Percentiles rank a stretch among this genome's conserved stretches.
These are phyloP conservation scores for Candida tammaniensis DNA, from an alignment of 805 yeast genomes.

Conservation along the genomic window DNA sequence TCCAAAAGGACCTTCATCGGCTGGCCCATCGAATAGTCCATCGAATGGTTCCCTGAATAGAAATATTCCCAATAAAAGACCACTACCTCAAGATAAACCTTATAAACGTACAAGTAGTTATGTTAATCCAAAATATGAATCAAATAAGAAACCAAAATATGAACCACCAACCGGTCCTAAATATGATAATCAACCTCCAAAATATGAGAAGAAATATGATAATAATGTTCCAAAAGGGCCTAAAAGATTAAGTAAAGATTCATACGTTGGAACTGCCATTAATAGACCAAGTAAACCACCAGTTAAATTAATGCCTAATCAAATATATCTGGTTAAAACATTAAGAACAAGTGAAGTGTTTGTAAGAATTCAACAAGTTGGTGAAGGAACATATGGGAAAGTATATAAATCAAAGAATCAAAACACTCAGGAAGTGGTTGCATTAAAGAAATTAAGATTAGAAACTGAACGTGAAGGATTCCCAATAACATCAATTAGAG, in stretches of 20 bases:
- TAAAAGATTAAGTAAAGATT: constrained; percentile 3
- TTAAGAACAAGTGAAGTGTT: constrained; percentile 42
- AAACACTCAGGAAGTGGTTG: constrained; percentile 70
- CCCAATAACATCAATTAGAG: constrained; percentile 93
- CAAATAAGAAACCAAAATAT: constrained; percentile 1
- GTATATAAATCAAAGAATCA: constrained; percentile 84
- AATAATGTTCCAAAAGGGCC: constrained; percentile 7
- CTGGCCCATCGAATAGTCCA: constrained; percentile 18
- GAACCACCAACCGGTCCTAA: not conserved
- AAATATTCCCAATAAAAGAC: constrained; percentile 5
- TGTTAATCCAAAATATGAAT: constrained; percentile 4
- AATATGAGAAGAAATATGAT: not conserved
- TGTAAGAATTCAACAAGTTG: constrained; percentile 81
- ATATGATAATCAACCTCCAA: not conserved
- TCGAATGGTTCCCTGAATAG: constrained; percentile 7
- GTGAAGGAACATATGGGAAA: constrained; percentile 98
- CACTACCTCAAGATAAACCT: constrained; percentile 5
- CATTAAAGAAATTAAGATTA: constrained; percentile 77
- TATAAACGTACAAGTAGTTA: not conserved
- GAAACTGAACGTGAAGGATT: constrained; percentile 92
- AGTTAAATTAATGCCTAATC: constrained; percentile 22
- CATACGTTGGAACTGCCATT: constrained; percentile 1
- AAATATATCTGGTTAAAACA: constrained; percentile 31
- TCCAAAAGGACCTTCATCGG: too few species aligned
- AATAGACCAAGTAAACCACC: constrained; percentile 2